Conservation (phyloP, 768 basidiomycete genomes). For the Imleria badia region DNA sequence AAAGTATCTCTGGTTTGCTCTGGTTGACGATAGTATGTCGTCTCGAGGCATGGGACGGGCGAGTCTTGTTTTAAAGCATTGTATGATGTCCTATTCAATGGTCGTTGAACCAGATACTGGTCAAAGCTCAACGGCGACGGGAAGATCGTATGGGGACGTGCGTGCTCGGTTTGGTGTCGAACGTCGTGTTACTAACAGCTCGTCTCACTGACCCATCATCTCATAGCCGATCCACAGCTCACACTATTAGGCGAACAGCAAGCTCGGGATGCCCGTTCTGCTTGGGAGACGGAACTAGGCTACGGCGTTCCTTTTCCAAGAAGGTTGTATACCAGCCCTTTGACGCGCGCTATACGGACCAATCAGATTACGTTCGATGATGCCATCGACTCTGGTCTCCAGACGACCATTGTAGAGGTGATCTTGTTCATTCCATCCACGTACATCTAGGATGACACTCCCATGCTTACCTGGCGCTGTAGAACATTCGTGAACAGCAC, state of each 20-base stretch:
- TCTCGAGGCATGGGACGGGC: constrained; percentile 7
- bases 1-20: neutral
- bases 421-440: neutral
- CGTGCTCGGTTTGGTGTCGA: neutral
- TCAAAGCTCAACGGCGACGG: constrained; percentile 40
- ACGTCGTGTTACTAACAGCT: neutral
- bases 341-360: constrained; percentile 58
- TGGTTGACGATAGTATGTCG: neutral
- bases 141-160: constrained; percentile 69
- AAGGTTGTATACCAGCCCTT: constrained; percentile 38
- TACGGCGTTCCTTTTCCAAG: constrained; percentile 1
- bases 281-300: constrained; percentile 1
- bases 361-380: constrained; percentile 49
- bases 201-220: neutral
- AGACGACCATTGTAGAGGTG: constrained; percentile 55
- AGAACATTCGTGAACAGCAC: constrained; percentile 64
- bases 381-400: constrained; percentile 25
- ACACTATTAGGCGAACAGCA: constrained; percentile 55
- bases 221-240: constrained; percentile 42
- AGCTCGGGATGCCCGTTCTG: constrained; percentile 34
- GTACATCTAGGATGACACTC: neutral
- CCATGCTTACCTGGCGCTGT: neutral
- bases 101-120: constrained; percentile 44
- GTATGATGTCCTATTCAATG: neutral
- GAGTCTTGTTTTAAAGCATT: neutral